Percentiles rank a stretch among this genome's conserved stretches.
phyloP scores from a whole-genome alignment of 495 filamentous ascomycete species.

The Peziza echinospora region DNA sequence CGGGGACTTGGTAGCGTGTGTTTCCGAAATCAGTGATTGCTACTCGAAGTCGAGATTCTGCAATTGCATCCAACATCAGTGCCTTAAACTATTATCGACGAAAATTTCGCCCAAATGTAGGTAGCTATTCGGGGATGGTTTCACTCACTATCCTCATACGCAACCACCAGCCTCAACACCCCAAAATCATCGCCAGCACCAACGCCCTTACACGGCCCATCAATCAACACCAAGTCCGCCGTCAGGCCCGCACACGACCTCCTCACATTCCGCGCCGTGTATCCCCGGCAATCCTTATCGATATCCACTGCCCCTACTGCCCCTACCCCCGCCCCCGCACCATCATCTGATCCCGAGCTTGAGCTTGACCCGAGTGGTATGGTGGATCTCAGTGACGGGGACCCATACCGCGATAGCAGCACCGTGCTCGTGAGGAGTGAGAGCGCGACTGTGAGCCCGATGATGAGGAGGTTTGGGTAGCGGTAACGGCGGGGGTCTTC shows the following conservation, averaged over 20 bases:
- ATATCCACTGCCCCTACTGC: slow-evolving; percentile 3
- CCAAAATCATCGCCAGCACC: slow-evolving; percentile 47
- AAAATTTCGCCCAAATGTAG: no score
- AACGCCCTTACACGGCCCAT: slow-evolving; percentile 37
- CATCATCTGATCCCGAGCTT: no score
- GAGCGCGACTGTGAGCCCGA: no score
- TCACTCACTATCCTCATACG: slow-evolving; percentile 51
- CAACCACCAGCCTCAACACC: slow-evolving; percentile 44
- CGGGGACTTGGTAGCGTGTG: slow-evolving; percentile 58
- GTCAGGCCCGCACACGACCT: slow-evolving; percentile 30
- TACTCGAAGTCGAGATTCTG: slow-evolving; percentile 59
- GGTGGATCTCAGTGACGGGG: no score
- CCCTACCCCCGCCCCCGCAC: no score
- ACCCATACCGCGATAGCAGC: no score
- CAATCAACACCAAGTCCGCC: slow-evolving; percentile 46
- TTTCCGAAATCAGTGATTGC: slow-evolving; percentile 60
- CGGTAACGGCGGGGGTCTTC: no score
- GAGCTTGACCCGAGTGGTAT: no score
- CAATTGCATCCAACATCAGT: no score
- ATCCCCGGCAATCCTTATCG: slow-evolving; percentile 40
- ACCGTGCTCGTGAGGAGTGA: no score
- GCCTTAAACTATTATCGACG: no score
- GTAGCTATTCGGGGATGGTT: neutral
- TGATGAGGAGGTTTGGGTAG: no score
- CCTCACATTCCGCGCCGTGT: slow-evolving; percentile 42